Percentiles rank a stretch among this genome's conserved stretches.
Evolutionary conservation across 2,329 filamentous ascomycete genomes (phyloP).

Genomic region (Apiospora koreana): DNA sequence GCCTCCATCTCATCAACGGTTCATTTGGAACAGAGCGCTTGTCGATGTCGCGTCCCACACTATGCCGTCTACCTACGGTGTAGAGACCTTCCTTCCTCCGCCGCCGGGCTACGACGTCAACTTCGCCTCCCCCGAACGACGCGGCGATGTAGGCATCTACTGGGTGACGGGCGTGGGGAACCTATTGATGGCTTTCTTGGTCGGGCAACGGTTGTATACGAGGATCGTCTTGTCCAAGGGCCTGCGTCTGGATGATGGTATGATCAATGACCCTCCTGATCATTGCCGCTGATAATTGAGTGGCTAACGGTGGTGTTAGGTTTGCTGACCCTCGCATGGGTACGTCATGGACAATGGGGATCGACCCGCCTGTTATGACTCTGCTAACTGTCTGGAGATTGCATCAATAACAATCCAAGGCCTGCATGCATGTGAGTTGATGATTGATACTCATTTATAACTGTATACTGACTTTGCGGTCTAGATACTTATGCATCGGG

Average conservation of each 20-base stretch:
- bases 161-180: slow-evolving; percentile 29
- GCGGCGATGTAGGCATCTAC: slow-evolving; percentile 25
- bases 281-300: neutral
- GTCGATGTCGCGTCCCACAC: neutral
- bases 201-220: slow-evolving; percentile 33
- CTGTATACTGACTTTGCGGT: neutral
- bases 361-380: neutral
- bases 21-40: too few relatives aligned
- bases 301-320: neutral
- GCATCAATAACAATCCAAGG: neutral
- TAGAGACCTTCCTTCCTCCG: neutral
- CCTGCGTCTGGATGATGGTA: slow-evolving; percentile 19
- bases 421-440: neutral
- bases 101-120: slow-evolving; percentile 32
- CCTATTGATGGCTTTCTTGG: slow-evolving; percentile 24
- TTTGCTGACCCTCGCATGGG: neutral
- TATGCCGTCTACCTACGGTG: neutral
- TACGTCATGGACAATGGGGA: neutral
- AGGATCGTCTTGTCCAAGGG: slow-evolving; percentile 26
- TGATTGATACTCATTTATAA: neutral
- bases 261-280: neutral
- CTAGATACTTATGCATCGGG: neutral
- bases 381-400: neutral
- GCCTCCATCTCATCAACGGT: neutral
- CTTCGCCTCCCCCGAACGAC: slow-evolving; percentile 33